phyloP scores from a whole-genome alignment of 495 filamentous ascomycete species.

The Neurospora sp. region DNA sequence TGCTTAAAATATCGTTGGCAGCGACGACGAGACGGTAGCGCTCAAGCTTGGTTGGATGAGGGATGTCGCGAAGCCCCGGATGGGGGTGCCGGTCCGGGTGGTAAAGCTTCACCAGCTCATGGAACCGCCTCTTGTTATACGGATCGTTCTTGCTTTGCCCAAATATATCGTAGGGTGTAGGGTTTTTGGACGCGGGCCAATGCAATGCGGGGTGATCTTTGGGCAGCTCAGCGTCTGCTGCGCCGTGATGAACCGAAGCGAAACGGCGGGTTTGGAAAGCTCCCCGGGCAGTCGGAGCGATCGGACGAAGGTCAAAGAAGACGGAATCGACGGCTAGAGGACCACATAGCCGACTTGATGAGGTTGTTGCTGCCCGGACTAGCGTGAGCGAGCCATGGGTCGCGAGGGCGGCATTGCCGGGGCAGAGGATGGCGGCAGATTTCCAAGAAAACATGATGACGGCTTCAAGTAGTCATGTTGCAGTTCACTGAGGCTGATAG shows the following conservation, averaged over 20 bases:
- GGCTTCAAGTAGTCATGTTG: conserved; percentile 17
- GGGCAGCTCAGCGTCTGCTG: conserved; percentile 4
- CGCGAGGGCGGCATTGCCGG: conserved; percentile 11
- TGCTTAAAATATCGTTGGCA: conserved; percentile 84
- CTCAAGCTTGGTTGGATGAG: conserved; percentile 56
- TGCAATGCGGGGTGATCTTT: conserved; percentile 18
- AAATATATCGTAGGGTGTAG: conserved; percentile 93
- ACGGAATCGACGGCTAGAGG: neutral
- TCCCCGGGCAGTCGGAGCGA: neutral
- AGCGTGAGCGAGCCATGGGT: conserved; percentile 8
- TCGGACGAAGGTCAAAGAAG: neutral
- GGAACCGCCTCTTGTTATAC: conserved; percentile 77
- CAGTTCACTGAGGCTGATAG: neutral
- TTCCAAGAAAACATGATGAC: conserved; percentile 24
- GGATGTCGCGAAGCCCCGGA: conserved; percentile 32
- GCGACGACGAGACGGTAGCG: conserved; percentile 80
- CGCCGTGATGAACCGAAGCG: conserved; percentile 12
- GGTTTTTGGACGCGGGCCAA: conserved; percentile 36
- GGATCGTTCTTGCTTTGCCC: conserved; percentile 47
- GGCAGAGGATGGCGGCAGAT: conserved; percentile 19
- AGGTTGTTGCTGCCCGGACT: conserved; percentile 12
- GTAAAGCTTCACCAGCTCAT: conserved; percentile 88
- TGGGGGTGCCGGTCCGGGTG: conserved; percentile 69
- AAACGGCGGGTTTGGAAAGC: conserved; percentile 5
- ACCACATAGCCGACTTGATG: conserved; percentile 16